Base-by-base conservation (phyloP, 1,284 basidiomycete genomes). In the Rhodotorula sp. region DNA sequence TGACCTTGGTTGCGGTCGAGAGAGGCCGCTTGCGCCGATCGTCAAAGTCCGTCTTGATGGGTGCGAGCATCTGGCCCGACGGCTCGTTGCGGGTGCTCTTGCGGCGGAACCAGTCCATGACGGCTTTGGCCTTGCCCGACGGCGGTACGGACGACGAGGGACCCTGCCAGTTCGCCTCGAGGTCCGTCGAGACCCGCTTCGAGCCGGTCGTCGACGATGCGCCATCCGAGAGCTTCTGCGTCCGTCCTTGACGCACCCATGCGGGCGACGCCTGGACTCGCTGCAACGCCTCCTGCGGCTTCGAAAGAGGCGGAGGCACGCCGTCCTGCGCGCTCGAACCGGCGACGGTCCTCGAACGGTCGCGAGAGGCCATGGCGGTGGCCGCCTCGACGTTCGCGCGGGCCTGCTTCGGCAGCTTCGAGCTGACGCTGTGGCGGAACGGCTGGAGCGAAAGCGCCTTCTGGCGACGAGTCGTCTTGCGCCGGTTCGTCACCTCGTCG, bases 61-160 rank as follows among this genome's bases (percentile, higher is more conserved):
- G 73, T 20, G 51, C 27, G 15, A 11, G 17, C 7, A 20, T 17
- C n/a, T 53, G 61, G 4, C 48, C 53, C 20, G 48, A 56, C 11
- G 24, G 47, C 29, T 70, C 68, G 13, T 55, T 54, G 39, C 64
- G 66, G 27, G 68, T 62, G 49, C 69, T 64, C 29, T 59, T 59
- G 19, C 84, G 82, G 46, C 85, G 78, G 82, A 87, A 86, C 85
- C 85, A 87, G 75, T 86, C 85, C 85, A 86, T 86, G 68, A 87
- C 85, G 63, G 84, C 83, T 79, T 86, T 86, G 34, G 85, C 85
- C 36, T 85, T 83, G 60, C 81, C 83, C 46, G 82, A 83, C 27
- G 84, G 84, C 0, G 81, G 79, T 56, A 44, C 49, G 20, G 39
- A 59, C 48, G 63, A 59, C 65, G 55, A 47, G 27, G 66, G 55